A percentile compares a stretch with the other conserved stretches of the same genome.
phyloP scores from a whole-genome alignment of 495 filamentous ascomycete species.

The Xylaria nigripes region DNA sequence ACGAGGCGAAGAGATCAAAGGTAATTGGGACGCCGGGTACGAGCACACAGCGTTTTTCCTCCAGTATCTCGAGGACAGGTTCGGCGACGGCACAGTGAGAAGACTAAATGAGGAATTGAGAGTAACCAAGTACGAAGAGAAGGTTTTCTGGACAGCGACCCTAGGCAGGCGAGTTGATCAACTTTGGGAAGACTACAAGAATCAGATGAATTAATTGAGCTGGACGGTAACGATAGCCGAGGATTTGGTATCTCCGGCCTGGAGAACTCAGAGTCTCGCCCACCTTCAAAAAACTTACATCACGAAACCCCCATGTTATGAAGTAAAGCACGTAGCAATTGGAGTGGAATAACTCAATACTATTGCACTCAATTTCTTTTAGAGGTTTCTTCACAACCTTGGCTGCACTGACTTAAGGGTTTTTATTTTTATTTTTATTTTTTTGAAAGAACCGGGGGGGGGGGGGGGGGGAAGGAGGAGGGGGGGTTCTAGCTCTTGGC shows the following conservation, averaged over 20 bases:
- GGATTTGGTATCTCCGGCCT: background rate
- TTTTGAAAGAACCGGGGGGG: too few species aligned
- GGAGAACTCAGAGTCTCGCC: background rate
- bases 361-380: too few species aligned
- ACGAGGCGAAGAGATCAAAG: constrained; percentile 37
- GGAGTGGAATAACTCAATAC: too few species aligned
- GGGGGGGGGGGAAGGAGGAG: too few species aligned
- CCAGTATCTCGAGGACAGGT: constrained; percentile 58
- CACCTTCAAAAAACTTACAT: background rate
- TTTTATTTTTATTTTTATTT: too few species aligned
- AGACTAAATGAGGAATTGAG: constrained; percentile 65
- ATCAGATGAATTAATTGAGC: background rate
- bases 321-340: too few species aligned
- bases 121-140: constrained; percentile 47
- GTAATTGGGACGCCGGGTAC: constrained; percentile 85
- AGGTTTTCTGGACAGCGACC: constrained; percentile 62
- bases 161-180: constrained; percentile 56
- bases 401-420: too few species aligned
- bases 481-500: too few species aligned
- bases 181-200: constrained; percentile 65
- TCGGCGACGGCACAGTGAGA: constrained; percentile 63
- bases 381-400: too few species aligned
- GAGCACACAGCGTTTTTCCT: constrained; percentile 89
- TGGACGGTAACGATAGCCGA: background rate
- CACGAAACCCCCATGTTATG: too few species aligned